Conservation (phyloP, 257 asterid genomes). For the Coffea eugenioides region DNA sequence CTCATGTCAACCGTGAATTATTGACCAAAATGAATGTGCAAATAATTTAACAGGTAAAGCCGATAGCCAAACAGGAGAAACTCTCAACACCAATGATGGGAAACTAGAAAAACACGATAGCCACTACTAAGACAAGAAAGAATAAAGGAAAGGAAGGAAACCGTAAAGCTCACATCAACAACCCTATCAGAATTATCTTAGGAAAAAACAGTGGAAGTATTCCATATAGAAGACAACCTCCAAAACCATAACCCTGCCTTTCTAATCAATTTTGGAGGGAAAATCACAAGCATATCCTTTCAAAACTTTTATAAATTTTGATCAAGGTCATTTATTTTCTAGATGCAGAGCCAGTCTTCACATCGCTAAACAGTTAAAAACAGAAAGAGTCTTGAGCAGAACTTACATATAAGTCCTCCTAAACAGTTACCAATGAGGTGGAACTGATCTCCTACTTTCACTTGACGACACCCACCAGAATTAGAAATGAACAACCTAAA, state of each 20-base stretch:
- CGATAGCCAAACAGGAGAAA: background rate
- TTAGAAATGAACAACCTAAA: background rate
- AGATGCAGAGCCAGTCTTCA: background rate
- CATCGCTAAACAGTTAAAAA: background rate
- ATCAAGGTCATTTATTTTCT: background rate
- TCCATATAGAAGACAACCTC: background rate
- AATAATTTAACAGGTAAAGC: background rate
- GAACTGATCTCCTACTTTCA: background rate
- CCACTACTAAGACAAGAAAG: background rate
- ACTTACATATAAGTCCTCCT: background rate
- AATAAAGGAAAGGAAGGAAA: background rate
- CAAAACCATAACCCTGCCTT: background rate
- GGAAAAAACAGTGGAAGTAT: background rate
- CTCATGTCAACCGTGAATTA: constrained; percentile 3
- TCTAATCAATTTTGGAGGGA: background rate
- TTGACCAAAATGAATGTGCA: background rate
- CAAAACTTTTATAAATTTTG: background rate
- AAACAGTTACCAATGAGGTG: background rate
- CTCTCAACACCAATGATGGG: background rate
- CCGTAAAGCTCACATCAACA: background rate
- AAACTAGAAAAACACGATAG: background rate
- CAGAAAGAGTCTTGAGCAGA: background rate
- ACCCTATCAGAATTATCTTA: background rate
- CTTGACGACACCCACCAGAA: background rate
- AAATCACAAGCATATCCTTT: background rate